Percentiles rank a stretch among this genome's conserved stretches.
phyloP scores from a whole-genome alignment of 805 yeast species.

The Yamadazyma akitaensis region DNA sequence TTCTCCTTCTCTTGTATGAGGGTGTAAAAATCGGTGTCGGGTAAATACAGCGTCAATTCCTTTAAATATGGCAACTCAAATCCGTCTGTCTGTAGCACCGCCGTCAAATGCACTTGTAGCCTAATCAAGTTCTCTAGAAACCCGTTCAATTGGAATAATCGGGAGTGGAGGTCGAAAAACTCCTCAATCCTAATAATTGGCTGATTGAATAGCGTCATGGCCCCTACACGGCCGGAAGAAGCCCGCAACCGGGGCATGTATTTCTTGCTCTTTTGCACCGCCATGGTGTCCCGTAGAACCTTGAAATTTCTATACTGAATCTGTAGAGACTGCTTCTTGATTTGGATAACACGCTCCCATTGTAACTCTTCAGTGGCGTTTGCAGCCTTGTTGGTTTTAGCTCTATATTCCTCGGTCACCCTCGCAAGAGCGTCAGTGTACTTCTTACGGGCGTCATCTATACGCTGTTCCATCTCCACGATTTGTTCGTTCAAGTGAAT shows the following conservation, averaged over 20 bases:
- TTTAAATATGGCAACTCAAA: constrained; percentile 23
- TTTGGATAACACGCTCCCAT: constrained; percentile 15
- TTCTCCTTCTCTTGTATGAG: constrained; percentile 33
- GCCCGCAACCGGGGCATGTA: constrained; percentile 5
- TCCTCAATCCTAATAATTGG: constrained; percentile 26
- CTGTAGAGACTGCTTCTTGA: constrained; percentile 24
- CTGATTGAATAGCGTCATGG: constrained; percentile 20
- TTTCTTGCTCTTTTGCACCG: constrained; percentile 7
- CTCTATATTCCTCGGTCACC: background rate
- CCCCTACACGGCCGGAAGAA: background rate
- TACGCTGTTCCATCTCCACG: constrained; percentile 9
- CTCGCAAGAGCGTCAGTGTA: background rate
- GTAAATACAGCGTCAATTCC: constrained; percentile 21
- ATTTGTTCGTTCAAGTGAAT: constrained; percentile 14
- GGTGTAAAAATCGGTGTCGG: constrained; percentile 22
- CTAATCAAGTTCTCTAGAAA: constrained; percentile 27
- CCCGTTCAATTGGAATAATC: constrained; percentile 26
- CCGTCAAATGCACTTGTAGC: constrained; percentile 20
- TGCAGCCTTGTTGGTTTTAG: background rate
- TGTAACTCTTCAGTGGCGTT: background rate
- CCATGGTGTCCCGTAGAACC: constrained; percentile 24
- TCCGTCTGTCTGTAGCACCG: constrained; percentile 15
- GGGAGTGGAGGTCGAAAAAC: constrained; percentile 25
- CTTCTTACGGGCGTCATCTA: background rate
- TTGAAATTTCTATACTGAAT: constrained; percentile 22